Base-by-base conservation (phyloP, 1,284 basidiomycete species). In the Trichosporon ovoides region DNA sequence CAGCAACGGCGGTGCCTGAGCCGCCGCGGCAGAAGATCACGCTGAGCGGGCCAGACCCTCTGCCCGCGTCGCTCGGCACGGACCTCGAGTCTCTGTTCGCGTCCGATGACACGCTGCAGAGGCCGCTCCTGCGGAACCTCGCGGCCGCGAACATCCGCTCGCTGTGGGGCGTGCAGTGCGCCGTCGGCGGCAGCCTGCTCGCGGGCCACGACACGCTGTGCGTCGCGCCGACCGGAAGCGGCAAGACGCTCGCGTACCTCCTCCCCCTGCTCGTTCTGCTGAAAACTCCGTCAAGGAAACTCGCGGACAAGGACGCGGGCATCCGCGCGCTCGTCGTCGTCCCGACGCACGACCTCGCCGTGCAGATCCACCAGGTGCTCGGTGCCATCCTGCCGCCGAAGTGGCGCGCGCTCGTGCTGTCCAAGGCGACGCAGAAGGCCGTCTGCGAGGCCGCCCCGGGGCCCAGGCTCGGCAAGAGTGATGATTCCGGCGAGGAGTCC, bases 321-420 rank as follows among this genome's bases (percentile, higher is more conserved):
- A 85, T 87, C 13, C 82, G 93, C 59, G 87, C 89, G 0, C 68
- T 98, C 16, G 80, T 98, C 53, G 76, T 98, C 55, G 89, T 90
- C 1, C 96, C 96, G 1, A 98, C 96, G 0, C 85, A 92, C 63
- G 96, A 99, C 78, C 78, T 99, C n/a, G 93, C 95, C 0, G 87
- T 92, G 65, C 96, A 99, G 73, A 98, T 98, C 59, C 83, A 91
- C 62, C 92, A 91, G 58, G 96, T 98, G 72, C 90, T 69, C 28
- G 67, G 67, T 52, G 70, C 68, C 7, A 63, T 73, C 4, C 87
- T 87, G 1, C 81, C 85, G 62, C 82, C 89, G 50, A 88, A 87
- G 66, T 96, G 93, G 92, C 82, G 85, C 54, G 82, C 88, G 33
- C 79, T 91, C 2, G 79, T 96, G 20, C 87, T 91, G 68, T 89